phyloP scores from a whole-genome alignment of 2,329 filamentous ascomycete species.

The Sarocladium strictum region DNA sequence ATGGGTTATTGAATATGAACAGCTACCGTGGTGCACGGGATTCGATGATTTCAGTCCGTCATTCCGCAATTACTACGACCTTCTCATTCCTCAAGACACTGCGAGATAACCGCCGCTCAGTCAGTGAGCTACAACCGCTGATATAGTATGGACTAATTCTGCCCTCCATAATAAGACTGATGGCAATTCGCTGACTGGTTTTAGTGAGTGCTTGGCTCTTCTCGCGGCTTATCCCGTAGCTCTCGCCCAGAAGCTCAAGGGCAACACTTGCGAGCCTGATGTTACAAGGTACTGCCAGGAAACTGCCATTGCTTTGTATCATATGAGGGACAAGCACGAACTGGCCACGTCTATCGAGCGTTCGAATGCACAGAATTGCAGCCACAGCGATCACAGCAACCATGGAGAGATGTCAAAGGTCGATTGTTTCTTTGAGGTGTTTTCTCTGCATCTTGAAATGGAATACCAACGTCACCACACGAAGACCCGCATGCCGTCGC shows the following conservation, averaged over 20 bases:
- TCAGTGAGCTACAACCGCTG: conserved; percentile 14
- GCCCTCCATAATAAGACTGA: not conserved
- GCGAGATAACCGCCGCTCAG: not conserved
- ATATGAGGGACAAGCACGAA: conserved; percentile 11
- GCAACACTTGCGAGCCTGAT: conserved; percentile 19
- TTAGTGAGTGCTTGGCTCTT: conserved; percentile 21
- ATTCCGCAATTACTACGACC: conserved; percentile 14
- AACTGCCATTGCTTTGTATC: conserved; percentile 14
- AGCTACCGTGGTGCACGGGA: conserved; percentile 17
- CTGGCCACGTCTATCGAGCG: not conserved
- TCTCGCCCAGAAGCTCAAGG: conserved; percentile 17
- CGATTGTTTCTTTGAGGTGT: conserved; percentile 21
- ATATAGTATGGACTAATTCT: conserved; percentile 16
- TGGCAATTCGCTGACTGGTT: conserved; percentile 8
- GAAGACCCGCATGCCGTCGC: conserved; percentile 12
- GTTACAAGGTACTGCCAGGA: conserved; percentile 19
- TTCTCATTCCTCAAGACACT: conserved; percentile 18
- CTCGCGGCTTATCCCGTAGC: conserved; percentile 21
- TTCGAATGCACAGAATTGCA: not conserved
- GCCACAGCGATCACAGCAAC: not conserved
- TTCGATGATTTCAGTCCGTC: conserved; percentile 10
- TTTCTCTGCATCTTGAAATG: conserved; percentile 19
- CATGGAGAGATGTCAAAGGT: conserved; percentile 9
- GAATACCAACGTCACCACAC: conserved; percentile 15
- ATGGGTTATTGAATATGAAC: conserved; percentile 4